Percentiles rank a stretch among this genome's conserved stretches.
Conservation (phyloP, 2,329 filamentous ascomycete species). For the Fusarium sp. region DNA sequence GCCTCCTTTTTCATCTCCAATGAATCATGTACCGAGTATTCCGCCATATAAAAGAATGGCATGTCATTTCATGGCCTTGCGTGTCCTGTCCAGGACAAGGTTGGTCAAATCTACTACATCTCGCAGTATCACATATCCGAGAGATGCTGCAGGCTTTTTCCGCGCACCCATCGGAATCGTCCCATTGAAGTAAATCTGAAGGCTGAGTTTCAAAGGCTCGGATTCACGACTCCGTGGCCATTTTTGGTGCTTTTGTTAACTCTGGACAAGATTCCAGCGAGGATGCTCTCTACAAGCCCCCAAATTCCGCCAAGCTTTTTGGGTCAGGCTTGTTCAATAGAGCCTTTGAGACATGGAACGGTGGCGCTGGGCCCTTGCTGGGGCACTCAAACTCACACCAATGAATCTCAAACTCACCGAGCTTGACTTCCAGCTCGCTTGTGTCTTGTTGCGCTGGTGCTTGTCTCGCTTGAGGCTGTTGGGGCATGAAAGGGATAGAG, state of each 20-base stretch:
- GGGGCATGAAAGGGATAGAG: conserved; percentile 11
- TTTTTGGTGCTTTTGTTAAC: conserved; percentile 6
- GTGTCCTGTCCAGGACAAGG: conserved; percentile 8
- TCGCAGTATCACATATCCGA: conserved; percentile 30
- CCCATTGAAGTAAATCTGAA: conserved; percentile 12
- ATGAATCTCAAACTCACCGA: conserved; percentile 40
- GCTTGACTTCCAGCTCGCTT: conserved; percentile 13
- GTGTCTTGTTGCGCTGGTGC: conserved; percentile 23
- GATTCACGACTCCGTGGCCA: conserved; percentile 31
- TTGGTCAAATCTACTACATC: conserved; percentile 16
- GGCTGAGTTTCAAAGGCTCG: conserved; percentile 22
- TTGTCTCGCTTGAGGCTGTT: conserved; percentile 28
- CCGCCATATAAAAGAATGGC: conserved; percentile 12
- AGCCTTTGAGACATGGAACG: conserved; percentile 28
- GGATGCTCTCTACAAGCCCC: conserved; percentile 7
- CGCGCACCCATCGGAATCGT: conserved; percentile 36
- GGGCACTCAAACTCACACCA: conserved; percentile 17
- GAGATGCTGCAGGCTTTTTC: conserved; percentile 28
- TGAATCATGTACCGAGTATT: conserved; percentile 25
- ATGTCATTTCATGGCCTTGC: conserved; percentile 38
- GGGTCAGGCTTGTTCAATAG: conserved; percentile 17
- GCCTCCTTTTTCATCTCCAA: conserved; percentile 10
- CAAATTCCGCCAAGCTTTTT: conserved; percentile 26
- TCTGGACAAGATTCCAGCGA: conserved; percentile 10
- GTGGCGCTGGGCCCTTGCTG: conserved; percentile 37